Conservation (phyloP, 192 early-diverging fungal genomes). For the Gamsiella multidivaricata region DNA sequence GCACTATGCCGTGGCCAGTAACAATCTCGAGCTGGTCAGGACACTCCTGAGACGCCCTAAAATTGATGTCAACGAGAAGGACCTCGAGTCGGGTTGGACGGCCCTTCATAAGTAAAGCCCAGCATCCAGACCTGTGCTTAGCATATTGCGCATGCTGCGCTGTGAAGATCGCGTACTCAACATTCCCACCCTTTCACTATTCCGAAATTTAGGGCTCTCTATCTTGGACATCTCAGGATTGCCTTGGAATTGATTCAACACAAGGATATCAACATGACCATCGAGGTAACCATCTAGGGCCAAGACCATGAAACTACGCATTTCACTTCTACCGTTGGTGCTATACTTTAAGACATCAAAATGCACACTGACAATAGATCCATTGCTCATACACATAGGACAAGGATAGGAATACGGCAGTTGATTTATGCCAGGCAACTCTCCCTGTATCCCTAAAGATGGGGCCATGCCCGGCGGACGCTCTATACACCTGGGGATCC, state of each 20-base stretch:
- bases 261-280: conserved; percentile 59
- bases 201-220: conserved; percentile 56
- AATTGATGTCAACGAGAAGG: conserved; percentile 69
- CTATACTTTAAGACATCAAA: too few relatives aligned
- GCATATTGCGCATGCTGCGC: neutral
- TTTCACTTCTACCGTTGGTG: too few relatives aligned
- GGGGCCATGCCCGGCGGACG: conserved; percentile 33
- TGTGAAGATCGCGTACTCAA: neutral
- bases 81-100: conserved; percentile 78
- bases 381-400: conserved; percentile 36
- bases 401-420: conserved; percentile 58
- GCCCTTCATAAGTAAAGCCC: conserved; percentile 67
- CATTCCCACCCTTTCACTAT: neutral
- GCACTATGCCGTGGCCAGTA: conserved; percentile 56
- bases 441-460: conserved; percentile 34
- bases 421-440: conserved; percentile 53
- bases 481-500: conserved; percentile 79
- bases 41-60: conserved; percentile 51
- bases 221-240: conserved; percentile 66
- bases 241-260: conserved; percentile 61
- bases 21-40: conserved; percentile 48
- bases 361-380: too few relatives aligned
- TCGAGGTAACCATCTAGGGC: conserved; percentile 60
- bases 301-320: conserved; percentile 4
- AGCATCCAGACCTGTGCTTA: neutral